Conservation (phyloP, 2,329 filamentous ascomycete species). For the Polytolypa hystricis region DNA sequence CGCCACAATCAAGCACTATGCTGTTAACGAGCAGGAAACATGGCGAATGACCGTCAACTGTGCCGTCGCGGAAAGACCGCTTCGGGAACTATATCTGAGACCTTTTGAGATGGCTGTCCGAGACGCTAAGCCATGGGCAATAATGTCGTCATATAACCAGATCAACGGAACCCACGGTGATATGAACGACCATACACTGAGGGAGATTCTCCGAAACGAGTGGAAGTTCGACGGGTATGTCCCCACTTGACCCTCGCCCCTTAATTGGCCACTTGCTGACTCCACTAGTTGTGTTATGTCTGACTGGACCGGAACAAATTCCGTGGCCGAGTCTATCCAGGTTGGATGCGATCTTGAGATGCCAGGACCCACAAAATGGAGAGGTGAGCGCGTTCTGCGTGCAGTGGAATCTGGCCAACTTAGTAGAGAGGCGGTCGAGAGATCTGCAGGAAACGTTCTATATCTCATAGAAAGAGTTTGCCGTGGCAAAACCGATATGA, state of each 20-base stretch:
- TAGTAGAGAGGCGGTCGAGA: constrained; percentile 36
- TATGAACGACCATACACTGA: constrained; percentile 9
- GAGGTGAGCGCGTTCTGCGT: constrained; percentile 8
- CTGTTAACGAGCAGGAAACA: constrained; percentile 13
- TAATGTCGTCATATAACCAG: constrained; percentile 41
- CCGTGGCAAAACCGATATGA: neutral
- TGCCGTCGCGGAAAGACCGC: constrained; percentile 27
- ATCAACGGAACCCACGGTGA: constrained; percentile 27
- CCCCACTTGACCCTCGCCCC: neutral
- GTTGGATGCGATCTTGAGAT: constrained; percentile 15
- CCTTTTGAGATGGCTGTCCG: constrained; percentile 44
- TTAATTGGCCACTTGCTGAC: neutral
- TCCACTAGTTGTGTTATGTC: constrained; percentile 2
- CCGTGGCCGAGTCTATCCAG: constrained; percentile 10
- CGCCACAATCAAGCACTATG: constrained; percentile 54
- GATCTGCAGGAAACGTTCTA: constrained; percentile 38
- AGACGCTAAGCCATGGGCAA: constrained; percentile 36
- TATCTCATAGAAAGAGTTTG: constrained; percentile 37
- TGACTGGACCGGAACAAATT: constrained; percentile 11
- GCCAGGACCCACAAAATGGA: constrained; percentile 13
- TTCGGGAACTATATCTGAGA: constrained; percentile 44
- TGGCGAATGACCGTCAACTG: constrained; percentile 10
- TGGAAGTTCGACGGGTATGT: constrained; percentile 12
- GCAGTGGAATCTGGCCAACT: constrained; percentile 38
- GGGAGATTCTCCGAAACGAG: constrained; percentile 10